Conservation (phyloP, 306 rosid species). For the Trifolium fragiferum region DNA sequence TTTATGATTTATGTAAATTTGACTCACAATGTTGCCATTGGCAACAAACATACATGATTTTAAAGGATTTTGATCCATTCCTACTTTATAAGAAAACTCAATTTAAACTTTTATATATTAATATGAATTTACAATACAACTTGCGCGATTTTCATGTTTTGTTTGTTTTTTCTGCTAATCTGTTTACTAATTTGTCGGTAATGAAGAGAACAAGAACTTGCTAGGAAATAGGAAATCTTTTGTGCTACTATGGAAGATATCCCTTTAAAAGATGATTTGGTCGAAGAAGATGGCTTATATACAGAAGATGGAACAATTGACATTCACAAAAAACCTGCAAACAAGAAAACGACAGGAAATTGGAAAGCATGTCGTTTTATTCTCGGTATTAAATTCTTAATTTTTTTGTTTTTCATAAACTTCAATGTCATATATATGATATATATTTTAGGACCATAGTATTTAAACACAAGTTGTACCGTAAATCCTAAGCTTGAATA, state of each 20-base stretch:
- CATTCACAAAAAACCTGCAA: constrained; percentile 60
- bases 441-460: background rate
- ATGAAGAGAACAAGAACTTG: constrained; percentile 3
- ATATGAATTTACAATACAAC: constrained; percentile 3
- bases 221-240: constrained; percentile 2
- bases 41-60: background rate
- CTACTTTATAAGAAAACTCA: background rate
- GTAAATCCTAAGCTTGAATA: too few species aligned
- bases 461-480: background rate
- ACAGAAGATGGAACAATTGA: constrained; percentile 75
- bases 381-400: constrained; percentile 58
- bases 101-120: background rate
- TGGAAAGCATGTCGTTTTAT: constrained; percentile 79
- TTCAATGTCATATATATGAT: background rate
- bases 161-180: background rate
- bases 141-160: constrained; percentile 16
- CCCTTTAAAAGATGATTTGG: constrained; percentile 45
- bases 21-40: too few species aligned
- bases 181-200: constrained; percentile 19
- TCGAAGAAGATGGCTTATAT: constrained; percentile 49
- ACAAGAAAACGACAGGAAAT: constrained; percentile 67
- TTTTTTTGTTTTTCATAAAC: background rate
- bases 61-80: background rate
- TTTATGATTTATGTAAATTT: background rate
- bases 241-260: constrained; percentile 48